A percentile compares a stretch with the other conserved stretches of the same genome.
phyloP scores from a whole-genome alignment of 371 early-diverging fungal genomes.

The Phascolomyces articulosus region DNA sequence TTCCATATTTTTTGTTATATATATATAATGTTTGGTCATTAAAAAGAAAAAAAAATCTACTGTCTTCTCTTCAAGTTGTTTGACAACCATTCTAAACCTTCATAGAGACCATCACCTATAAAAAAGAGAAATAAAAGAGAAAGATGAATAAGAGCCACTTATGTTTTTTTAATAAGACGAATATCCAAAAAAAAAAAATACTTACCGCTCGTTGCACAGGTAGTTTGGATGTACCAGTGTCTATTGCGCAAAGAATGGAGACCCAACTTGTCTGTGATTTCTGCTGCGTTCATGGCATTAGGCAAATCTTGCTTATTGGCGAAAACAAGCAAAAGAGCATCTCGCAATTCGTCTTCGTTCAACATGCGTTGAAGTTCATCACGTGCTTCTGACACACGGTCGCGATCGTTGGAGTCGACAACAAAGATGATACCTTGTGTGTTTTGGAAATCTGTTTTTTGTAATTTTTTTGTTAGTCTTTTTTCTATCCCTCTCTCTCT shows the following conservation, averaged over 20 bases:
- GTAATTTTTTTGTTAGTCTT: constrained; percentile 4
- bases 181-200: background rate
- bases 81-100: constrained; percentile 86
- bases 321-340: constrained; percentile 89
- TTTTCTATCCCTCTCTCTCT: background rate
- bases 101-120: constrained; percentile 89
- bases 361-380: constrained; percentile 91
- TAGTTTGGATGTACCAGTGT: constrained; percentile 91
- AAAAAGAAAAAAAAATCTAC: too few relatives aligned
- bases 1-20: background rate
- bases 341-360: constrained; percentile 92
- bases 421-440: constrained; percentile 98
- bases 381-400: constrained; percentile 84
- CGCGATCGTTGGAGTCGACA: constrained; percentile 93
- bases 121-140: background rate
- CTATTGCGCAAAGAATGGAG: constrained; percentile 86
- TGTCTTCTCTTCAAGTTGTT: constrained; percentile 48
- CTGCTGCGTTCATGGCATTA: constrained; percentile 92
- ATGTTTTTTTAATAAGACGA: too few relatives aligned
- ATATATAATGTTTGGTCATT: too few relatives aligned
- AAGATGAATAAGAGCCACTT: background rate
- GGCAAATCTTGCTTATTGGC: constrained; percentile 98
- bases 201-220: constrained; percentile 91
- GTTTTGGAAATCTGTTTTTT: constrained; percentile 79
- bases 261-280: constrained; percentile 92